Conservation (phyloP, 208 protist species). For the Leishmania tropica region DNA sequence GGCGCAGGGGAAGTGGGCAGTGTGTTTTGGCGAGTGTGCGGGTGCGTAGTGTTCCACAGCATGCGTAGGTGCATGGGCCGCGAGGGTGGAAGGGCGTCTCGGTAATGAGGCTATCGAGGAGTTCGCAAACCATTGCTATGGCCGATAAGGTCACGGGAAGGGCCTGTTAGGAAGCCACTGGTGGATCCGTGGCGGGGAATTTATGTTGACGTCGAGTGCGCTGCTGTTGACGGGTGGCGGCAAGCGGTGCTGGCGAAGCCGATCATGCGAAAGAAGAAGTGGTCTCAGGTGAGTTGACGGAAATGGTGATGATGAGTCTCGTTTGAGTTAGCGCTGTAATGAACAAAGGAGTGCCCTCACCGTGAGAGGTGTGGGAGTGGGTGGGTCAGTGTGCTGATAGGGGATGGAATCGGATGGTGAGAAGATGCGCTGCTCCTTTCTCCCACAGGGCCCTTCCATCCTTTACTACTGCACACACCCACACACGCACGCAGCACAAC, state of each 20-base stretch:
- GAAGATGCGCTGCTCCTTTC: background rate
- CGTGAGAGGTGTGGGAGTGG: background rate
- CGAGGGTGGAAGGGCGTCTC: background rate
- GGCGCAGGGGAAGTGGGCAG: background rate
- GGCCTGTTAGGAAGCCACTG: background rate
- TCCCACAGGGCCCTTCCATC: background rate
- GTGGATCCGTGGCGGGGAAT: background rate
- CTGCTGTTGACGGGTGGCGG: background rate
- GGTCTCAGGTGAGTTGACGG: background rate
- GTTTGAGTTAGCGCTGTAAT: background rate
- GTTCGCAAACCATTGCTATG: too few species aligned
- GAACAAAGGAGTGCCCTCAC: background rate
- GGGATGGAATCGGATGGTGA: background rate
- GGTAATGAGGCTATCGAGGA: too few species aligned
- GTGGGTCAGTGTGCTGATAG: too few species aligned
- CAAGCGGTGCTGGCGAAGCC: background rate
- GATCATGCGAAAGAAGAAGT: background rate
- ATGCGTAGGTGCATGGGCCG: constrained; percentile 11
- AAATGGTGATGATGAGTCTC: background rate
- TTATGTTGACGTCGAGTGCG: background rate
- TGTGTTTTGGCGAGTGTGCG: background rate
- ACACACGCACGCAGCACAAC: background rate
- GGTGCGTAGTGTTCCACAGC: constrained; percentile 15
- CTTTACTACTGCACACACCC: background rate
- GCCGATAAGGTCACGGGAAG: background rate